Conservation (phyloP, 139 green algal genomes). For the Nannochloris sp. region DNA sequence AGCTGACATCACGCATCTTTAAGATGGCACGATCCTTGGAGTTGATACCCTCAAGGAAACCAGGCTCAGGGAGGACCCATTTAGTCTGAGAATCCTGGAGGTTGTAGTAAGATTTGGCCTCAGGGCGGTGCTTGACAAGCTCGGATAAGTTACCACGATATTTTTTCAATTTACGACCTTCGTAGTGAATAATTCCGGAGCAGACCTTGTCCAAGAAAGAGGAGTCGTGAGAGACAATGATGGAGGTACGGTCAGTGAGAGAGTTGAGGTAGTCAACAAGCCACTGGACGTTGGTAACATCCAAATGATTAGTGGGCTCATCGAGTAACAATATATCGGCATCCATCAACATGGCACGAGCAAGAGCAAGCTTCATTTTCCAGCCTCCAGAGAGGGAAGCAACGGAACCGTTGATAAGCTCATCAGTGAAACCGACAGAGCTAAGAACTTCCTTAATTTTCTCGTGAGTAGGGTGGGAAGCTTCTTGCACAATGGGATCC, state of each 20-base stretch:
- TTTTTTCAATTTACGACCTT: slow-evolving; percentile 73
- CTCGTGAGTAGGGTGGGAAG: background rate
- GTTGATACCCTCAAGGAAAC: slow-evolving; percentile 90
- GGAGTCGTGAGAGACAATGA: slow-evolving; percentile 86
- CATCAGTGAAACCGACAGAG: slow-evolving; percentile 68
- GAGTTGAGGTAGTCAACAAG: slow-evolving; percentile 65
- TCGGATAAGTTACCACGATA: slow-evolving; percentile 86
- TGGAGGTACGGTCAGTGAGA: slow-evolving; percentile 59
- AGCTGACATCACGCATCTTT: slow-evolving; percentile 77
- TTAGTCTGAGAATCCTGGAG: slow-evolving; percentile 49
- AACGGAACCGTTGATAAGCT: slow-evolving; percentile 53
- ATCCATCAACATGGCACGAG: slow-evolving; percentile 78
- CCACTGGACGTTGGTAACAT: slow-evolving; percentile 78
- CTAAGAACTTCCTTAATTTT: slow-evolving; percentile 55
- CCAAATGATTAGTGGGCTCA: slow-evolving; percentile 85
- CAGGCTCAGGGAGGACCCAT: slow-evolving; percentile 82
- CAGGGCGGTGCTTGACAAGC: slow-evolving; percentile 80
- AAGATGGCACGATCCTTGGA: slow-evolving; percentile 91
- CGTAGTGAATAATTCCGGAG: slow-evolving; percentile 85
- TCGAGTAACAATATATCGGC: slow-evolving; percentile 86
- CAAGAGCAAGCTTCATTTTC: slow-evolving; percentile 89
- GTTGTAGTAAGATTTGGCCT: slow-evolving; percentile 82
- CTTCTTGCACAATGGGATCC: slow-evolving; percentile 30
- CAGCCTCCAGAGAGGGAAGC: slow-evolving; percentile 72
- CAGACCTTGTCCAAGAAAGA: slow-evolving; percentile 82